Conservation (phyloP, 1,139 yeast genomes). For the Kazachstania sp. region DNA sequence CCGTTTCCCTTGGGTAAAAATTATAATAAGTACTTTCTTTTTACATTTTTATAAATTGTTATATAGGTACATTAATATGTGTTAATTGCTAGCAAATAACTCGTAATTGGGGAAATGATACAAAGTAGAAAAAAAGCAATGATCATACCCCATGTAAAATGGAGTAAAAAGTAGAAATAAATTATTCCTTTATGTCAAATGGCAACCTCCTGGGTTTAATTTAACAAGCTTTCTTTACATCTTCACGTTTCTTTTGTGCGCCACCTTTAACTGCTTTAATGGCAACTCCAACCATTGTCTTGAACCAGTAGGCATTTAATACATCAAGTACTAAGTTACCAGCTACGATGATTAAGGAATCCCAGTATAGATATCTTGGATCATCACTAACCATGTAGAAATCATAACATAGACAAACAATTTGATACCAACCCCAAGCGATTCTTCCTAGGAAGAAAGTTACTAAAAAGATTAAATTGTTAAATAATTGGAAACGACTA, state of each 20-base stretch:
- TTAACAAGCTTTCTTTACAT: background rate
- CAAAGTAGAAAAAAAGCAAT: no score
- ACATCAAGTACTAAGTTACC: constrained; percentile 60
- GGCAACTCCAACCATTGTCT: constrained; percentile 74
- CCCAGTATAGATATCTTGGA: constrained; percentile 38
- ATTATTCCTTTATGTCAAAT: constrained; percentile 7
- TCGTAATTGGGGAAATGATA: no score
- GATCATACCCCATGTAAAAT: background rate
- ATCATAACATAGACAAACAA: constrained; percentile 44
- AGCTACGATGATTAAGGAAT: constrained; percentile 43
- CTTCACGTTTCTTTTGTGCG: background rate
- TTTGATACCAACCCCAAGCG: constrained; percentile 82
- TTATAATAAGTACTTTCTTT: no score
- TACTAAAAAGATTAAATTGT: constrained; percentile 60
- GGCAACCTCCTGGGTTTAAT: constrained; percentile 1
- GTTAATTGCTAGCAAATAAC: no score
- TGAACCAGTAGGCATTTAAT: constrained; percentile 71
- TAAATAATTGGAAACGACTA: constrained; percentile 42
- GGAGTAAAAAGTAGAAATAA: background rate
- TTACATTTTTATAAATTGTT: no score
- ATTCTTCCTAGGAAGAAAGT: constrained; percentile 74
- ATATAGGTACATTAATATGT: no score
- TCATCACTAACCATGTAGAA: constrained; percentile 37
- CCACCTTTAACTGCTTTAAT: constrained; percentile 30
- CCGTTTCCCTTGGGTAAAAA: no score